phyloP scores from a whole-genome alignment of 257 asterid genomes.

The Salvia hispanica region DNA sequence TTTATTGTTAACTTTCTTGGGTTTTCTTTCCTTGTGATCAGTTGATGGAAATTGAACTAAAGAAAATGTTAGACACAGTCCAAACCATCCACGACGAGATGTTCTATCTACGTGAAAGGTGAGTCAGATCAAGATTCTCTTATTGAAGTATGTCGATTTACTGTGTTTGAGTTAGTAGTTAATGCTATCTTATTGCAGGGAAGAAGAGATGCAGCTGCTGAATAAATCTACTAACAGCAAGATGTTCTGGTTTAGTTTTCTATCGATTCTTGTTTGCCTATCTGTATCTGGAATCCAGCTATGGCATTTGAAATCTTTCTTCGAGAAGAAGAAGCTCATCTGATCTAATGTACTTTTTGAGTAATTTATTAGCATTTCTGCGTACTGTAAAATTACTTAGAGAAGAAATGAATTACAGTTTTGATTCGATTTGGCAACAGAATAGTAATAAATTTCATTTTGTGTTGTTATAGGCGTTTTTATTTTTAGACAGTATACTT shows the following conservation, averaged over 20 bases:
- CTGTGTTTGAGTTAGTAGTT: background rate
- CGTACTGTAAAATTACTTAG: conserved; percentile 40
- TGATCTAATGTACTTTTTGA: conserved; percentile 37
- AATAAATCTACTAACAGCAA: conserved; percentile 69
- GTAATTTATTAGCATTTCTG: conserved; percentile 26
- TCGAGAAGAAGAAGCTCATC: conserved; percentile 97
- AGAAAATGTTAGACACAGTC: conserved; percentile 81
- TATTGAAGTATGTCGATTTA: background rate
- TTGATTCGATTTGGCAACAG: conserved; percentile 21
- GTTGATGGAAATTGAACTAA: conserved; percentile 89
- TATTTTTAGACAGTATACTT: background rate
- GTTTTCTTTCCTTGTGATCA: conserved; percentile 31
- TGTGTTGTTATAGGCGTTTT: conserved; percentile 7
- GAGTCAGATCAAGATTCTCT: conserved; percentile 23
- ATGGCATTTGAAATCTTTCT: conserved; percentile 87
- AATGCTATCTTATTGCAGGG: conserved; percentile 49
- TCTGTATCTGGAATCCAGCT: conserved; percentile 85
- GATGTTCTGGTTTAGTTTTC: conserved; percentile 80
- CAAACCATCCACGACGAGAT: conserved; percentile 89
- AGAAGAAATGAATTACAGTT: conserved; percentile 35
- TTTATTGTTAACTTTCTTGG: conserved; percentile 8
- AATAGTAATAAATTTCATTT: conserved; percentile 33
- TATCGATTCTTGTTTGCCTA: conserved; percentile 61
- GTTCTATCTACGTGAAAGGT: conserved; percentile 92
- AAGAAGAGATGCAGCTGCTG: conserved; percentile 83